Conservation (phyloP, 768 basidiomycete genomes). For the Tylopilus balloui region DNA sequence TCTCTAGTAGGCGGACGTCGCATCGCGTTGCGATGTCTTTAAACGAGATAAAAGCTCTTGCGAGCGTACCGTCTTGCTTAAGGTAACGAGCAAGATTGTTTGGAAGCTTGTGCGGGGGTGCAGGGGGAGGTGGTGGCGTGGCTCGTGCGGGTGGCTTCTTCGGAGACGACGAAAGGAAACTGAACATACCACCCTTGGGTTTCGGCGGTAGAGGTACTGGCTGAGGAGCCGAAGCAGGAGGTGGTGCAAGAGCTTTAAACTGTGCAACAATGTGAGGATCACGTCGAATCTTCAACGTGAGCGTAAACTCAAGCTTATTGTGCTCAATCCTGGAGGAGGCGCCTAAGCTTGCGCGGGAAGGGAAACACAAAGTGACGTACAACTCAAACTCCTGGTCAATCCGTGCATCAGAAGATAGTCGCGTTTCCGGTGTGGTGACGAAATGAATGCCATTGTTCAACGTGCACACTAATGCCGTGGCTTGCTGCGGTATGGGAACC, state of each 20-base stretch:
- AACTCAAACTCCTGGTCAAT: constrained; percentile 91
- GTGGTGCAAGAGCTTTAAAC: constrained; percentile 58
- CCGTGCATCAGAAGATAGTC: constrained; percentile 51
- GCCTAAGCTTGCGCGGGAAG: background rate
- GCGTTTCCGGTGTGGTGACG: constrained; percentile 81
- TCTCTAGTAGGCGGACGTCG: constrained; percentile 82
- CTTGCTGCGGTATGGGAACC: constrained; percentile 73
- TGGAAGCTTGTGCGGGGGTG: constrained; percentile 43
- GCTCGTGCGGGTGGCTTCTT: constrained; percentile 60
- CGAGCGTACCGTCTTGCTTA: constrained; percentile 82
- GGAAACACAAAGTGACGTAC: constrained; percentile 41
- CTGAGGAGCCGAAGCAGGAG: constrained; percentile 39
- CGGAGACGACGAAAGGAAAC: constrained; percentile 69
- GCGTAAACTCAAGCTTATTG: constrained; percentile 91
- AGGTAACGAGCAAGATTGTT: constrained; percentile 82
- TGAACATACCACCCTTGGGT: constrained; percentile 61
- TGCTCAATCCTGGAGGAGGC: constrained; percentile 67
- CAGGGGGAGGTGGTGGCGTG: constrained; percentile 32
- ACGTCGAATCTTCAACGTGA: constrained; percentile 80
- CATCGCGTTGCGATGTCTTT: constrained; percentile 81
- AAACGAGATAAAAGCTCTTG: constrained; percentile 83
- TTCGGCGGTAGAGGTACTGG: constrained; percentile 47
- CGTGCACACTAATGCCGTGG: constrained; percentile 76
- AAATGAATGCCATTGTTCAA: constrained; percentile 97
- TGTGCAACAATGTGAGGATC: constrained; percentile 83